Conservation (phyloP, 805 yeast genomes). For the Yamadazyma olivae region DNA sequence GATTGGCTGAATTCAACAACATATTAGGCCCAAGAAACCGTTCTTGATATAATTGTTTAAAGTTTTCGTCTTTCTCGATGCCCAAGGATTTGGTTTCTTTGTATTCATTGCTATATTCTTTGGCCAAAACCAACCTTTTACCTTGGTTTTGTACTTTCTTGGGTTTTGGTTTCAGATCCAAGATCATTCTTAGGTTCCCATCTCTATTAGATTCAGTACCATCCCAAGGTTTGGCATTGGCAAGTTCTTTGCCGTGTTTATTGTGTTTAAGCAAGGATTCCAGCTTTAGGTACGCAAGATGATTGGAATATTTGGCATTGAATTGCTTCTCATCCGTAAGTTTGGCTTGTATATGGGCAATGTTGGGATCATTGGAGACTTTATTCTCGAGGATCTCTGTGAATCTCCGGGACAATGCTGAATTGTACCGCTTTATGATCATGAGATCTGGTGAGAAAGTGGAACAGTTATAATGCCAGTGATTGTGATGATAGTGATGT, state of each 20-base stretch:
- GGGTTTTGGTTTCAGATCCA: conserved; percentile 26
- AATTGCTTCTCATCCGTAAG: conserved; percentile 7
- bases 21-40: conserved; percentile 56
- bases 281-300: conserved; percentile 22
- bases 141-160: conserved; percentile 13
- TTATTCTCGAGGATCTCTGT: conserved; percentile 31
- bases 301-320: conserved; percentile 6
- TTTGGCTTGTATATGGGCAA: conserved; percentile 3
- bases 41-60: conserved; percentile 61
- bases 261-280: conserved; percentile 25
- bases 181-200: conserved; percentile 28
- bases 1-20: conserved; percentile 39
- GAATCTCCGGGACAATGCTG: conserved; percentile 30
- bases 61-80: conserved; percentile 42
- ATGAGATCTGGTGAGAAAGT: too few species aligned
- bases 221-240: conserved; percentile 27
- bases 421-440: too few species aligned
- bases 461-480: too few species aligned
- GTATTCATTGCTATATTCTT: conserved; percentile 66
- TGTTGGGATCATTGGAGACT: conserved; percentile 10
- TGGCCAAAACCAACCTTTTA: conserved; percentile 49
- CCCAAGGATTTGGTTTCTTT: conserved; percentile 23
- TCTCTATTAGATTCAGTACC: conserved; percentile 27
- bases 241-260: conserved; percentile 28
- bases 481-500: too few species aligned